Percentiles rank a stretch among this genome's conserved stretches.
Conservation (phyloP, 768 basidiomycete genomes). For the Chalciporus sphaerocephalus region DNA sequence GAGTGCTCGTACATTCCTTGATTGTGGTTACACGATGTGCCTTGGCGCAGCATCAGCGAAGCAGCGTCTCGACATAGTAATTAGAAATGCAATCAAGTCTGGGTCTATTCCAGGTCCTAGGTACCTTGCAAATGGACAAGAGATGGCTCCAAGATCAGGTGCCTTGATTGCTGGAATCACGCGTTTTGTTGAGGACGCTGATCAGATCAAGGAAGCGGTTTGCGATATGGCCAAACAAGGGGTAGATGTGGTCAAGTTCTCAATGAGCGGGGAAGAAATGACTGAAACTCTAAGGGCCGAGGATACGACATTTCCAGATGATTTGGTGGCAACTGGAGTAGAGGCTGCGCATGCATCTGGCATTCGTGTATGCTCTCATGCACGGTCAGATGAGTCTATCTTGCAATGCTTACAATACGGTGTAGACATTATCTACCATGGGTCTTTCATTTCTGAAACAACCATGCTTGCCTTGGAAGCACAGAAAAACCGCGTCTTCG, state of each 20-base stretch:
- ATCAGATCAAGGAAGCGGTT: slow-evolving; percentile 16
- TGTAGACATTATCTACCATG: slow-evolving; percentile 19
- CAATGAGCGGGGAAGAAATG: slow-evolving; percentile 29
- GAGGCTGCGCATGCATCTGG: slow-evolving; percentile 26
- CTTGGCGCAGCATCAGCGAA: slow-evolving; percentile 28
- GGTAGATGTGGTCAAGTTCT: slow-evolving; percentile 16
- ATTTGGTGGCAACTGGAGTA: slow-evolving; percentile 20
- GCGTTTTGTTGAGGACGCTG: slow-evolving; percentile 16
- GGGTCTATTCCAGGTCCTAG: slow-evolving; percentile 25
- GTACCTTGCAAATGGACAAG: slow-evolving; percentile 24
- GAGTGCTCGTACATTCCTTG: slow-evolving; percentile 20
- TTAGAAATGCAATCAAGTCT: slow-evolving; percentile 23
- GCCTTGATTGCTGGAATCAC: slow-evolving; percentile 21
- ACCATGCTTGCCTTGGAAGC: slow-evolving; percentile 26
- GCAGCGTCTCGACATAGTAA: slow-evolving; percentile 20
- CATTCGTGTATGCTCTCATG: slow-evolving; percentile 28
- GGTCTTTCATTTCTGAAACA: slow-evolving; percentile 22
- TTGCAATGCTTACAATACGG: slow-evolving; percentile 25
- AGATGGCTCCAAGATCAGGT: slow-evolving; percentile 19
- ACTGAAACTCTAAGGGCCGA: slow-evolving; percentile 23
- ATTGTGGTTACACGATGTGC: slow-evolving; percentile 30
- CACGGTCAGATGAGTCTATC: slow-evolving; percentile 25
- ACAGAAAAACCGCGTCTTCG: slow-evolving; percentile 24
- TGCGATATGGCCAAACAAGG: slow-evolving; percentile 6
- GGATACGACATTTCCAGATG: slow-evolving; percentile 25